phyloP scores from a whole-genome alignment of 371 early-diverging fungal species.

The Mortierella sp. region DNA sequence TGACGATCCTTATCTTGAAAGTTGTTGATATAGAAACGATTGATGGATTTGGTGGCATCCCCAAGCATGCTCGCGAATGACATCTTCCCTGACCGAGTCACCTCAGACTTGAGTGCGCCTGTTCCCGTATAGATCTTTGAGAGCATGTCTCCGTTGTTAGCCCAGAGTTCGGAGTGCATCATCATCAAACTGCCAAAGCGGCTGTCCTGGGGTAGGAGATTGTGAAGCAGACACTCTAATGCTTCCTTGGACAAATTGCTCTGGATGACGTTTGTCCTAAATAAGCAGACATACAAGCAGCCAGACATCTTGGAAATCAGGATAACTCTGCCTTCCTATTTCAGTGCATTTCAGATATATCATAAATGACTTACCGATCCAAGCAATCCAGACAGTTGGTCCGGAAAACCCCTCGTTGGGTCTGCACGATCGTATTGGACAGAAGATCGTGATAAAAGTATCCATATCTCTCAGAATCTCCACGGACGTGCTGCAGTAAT shows the following conservation, averaged over 20 bases:
- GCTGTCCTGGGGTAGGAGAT: constrained; percentile 28
- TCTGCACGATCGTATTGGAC: constrained; percentile 63
- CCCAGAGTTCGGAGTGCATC: constrained; percentile 86
- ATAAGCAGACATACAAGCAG: not conserved
- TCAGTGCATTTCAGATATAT: not conserved
- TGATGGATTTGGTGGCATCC: constrained; percentile 93
- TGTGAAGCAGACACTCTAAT: constrained; percentile 31
- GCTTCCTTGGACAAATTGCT: constrained; percentile 52
- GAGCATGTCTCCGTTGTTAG: constrained; percentile 94
- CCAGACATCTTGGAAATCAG: not conserved
- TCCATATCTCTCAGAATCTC: constrained; percentile 64
- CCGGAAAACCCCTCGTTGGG: constrained; percentile 86
- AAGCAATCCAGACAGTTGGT: constrained; percentile 98
- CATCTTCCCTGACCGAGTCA: constrained; percentile 91
- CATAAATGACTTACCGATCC: constrained; percentile 41
- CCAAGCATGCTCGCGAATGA: constrained; percentile 84
- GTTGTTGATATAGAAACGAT: constrained; percentile 92
- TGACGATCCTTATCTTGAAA: constrained; percentile 93
- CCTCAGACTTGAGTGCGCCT: constrained; percentile 93
- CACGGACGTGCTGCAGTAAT: constrained; percentile 64
- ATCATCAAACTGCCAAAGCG: constrained; percentile 49
- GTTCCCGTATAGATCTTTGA: constrained; percentile 98
- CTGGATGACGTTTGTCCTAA: constrained; percentile 75
- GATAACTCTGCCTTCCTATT: too few species aligned
- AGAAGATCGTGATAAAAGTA: constrained; percentile 76